Evolutionary conservation across 768 basidiomycete species (phyloP), one percentile per base, ranked within the genome.

Genomic region (Lentinus brumalis): DNA sequence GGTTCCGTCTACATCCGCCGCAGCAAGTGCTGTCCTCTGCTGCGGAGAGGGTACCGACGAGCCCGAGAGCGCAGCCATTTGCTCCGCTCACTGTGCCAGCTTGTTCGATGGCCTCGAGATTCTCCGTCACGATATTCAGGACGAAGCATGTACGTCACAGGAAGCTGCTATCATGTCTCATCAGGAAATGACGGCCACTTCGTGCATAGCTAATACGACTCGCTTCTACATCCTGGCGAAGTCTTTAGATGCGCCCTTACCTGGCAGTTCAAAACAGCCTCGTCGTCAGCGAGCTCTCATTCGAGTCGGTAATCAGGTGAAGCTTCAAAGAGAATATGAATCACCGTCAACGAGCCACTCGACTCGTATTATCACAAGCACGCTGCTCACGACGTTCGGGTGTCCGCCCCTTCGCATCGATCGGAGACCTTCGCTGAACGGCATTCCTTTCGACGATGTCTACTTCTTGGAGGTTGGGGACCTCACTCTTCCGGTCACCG

Each of bases 1-100:
- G 66, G 85, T 81, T n/a, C 67, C 84, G 7, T 94, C 91, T 6
- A 94, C 91, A 7, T 89, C 89, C 0, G 80, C 79, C 4, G 91
- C 91, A 10, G 91, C 91, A 1, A 77, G 80, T 66, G 60, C 62
- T 14, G 56, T 77, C 10, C 63, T 81, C 5, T 71, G 75, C 11
- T 73, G 82, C 12, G 71, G 80, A 4, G 73, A 83, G 11, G 70
- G 78, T 5, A 67, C 77, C 16, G 78, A 76, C 46, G 75, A 80
- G 8, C 69, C 73, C 6, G 77, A 79, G 60, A 82, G 81, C 64
- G 91, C 89, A 3, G 91, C 91, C 10, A 90, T 94, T 58, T 90
- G 88, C 67, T 92, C 91, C 10, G 80, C 77, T 29, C 74, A 88
- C 29, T 89, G 88, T 59, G 78, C 80, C 5, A 78, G 77, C 12